phyloP scores from a whole-genome alignment of 2,329 filamentous ascomycete species.

The Rhynchosporium graminicola region DNA sequence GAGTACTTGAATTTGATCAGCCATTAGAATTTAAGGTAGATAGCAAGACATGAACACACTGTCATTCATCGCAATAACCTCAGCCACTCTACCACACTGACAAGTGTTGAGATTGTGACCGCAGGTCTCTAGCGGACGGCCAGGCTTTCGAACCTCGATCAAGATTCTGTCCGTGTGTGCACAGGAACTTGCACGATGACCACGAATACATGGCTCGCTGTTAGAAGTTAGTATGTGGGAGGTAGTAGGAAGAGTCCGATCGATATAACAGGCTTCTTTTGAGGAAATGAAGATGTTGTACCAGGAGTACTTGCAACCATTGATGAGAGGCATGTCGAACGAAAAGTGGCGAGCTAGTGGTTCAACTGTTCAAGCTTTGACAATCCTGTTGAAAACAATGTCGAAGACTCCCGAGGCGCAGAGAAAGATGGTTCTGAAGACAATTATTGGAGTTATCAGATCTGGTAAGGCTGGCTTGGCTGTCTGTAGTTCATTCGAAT shows the following conservation, averaged over 20 bases:
- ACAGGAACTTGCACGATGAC: slow-evolving; percentile 36
- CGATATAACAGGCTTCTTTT: slow-evolving; percentile 1
- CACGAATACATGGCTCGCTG: slow-evolving; percentile 38
- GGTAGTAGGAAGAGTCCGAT: not conserved
- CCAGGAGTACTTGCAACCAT: slow-evolving; percentile 38
- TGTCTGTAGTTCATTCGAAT: not conserved
- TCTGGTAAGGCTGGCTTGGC: not conserved
- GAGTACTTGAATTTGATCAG: not conserved
- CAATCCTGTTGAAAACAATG: too few relatives aligned
- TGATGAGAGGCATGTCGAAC: slow-evolving; percentile 36
- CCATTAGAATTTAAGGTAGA: not conserved
- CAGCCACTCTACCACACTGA: slow-evolving; percentile 31
- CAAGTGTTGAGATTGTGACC: slow-evolving; percentile 34
- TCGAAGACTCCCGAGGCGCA: too few relatives aligned
- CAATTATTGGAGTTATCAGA: not conserved
- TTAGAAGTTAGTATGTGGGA: not conserved
- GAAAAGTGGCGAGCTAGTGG: not conserved
- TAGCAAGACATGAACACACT: slow-evolving; percentile 7
- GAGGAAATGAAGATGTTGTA: slow-evolving; percentile 17
- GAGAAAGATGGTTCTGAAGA: not conserved
- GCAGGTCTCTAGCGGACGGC: slow-evolving; percentile 36
- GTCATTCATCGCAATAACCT: slow-evolving; percentile 24
- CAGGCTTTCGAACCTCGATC: slow-evolving; percentile 37
- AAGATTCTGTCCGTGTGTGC: slow-evolving; percentile 34
- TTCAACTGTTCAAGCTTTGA: not conserved